Base-by-base conservation (phyloP, 805 yeast genomes). In the Yarrowia yakushimensis region DNA sequence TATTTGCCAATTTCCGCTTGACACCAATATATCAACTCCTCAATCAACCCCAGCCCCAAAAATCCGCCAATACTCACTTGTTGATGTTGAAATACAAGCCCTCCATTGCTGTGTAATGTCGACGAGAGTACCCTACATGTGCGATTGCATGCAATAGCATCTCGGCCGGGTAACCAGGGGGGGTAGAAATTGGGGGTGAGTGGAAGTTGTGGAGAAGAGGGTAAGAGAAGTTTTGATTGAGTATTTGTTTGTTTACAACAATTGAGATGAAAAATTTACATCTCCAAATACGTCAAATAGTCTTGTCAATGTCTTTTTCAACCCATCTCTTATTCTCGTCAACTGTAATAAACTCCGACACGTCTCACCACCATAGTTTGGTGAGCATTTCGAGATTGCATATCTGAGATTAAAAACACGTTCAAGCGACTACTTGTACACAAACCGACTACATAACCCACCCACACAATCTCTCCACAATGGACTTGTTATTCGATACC, bases 1-100 rank as follows among this genome's bases (percentile, higher is more conserved):
- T 39, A 20, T 39, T 39, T 39, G 7, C 27, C 43, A 20, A 39
- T 39, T 39, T 27, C n/a, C 1, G 11, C 15, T n/a, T 27, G 2
- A 15, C 7, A 10, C 20, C 46, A n/a, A 4, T 25, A n/a, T 9
- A 4, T 1, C 9, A 8, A 15, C 4, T 12, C 13, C 4, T 4
- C 17, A 42, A 6, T 0, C 34, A n/a, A 3, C 20, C 30, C 4
- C 33, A 15, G 8, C 1, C 37, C 13, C 12, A 33, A 34, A 37
- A 13, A 5, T 20, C 11, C 20, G 3, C 13, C 17, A 12, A 5
- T 45, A 68, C 75, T 57, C 73, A 73, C 76, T 79, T 79, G 72
- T 93, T 92, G 66, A 91, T 81, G 78, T 94, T 94, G 78, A 94
- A 94, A 75, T 81, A 90, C 55, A 93, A 81, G 27, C 97, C 97